phyloP scores from a whole-genome alignment of 148 eudicot species.

The Pharnaceum exiguum region DNA sequence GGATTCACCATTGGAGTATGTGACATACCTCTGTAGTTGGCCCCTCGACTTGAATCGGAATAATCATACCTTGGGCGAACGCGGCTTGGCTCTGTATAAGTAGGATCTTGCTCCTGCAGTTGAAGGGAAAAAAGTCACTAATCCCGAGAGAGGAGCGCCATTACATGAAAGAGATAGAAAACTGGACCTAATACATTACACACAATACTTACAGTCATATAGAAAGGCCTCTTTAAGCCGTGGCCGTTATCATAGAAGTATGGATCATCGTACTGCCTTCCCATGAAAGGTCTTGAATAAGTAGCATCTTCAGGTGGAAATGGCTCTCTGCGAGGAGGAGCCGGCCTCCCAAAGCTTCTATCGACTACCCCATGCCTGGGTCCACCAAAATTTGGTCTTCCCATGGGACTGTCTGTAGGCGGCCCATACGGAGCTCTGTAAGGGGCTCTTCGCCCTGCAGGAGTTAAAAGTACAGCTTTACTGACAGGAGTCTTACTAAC shows the following conservation, averaged over 20 bases:
- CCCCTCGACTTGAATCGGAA: conserved; percentile 45
- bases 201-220: conserved; percentile 49
- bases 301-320: conserved; percentile 47
- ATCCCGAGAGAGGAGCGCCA: neutral
- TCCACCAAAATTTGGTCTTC: conserved; percentile 45
- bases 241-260: conserved; percentile 49
- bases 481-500: neutral
- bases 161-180: conserved; percentile 5
- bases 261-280: conserved; percentile 65
- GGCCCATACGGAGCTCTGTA: conserved; percentile 39
- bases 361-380: conserved; percentile 40
- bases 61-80: conserved; percentile 67
- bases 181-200: neutral
- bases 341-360: conserved; percentile 41
- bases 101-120: conserved; percentile 52
- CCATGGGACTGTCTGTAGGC: conserved; percentile 26
- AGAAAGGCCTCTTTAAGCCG: conserved; percentile 65
- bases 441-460: conserved; percentile 59
- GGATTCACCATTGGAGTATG: no score
- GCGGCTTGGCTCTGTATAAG: conserved; percentile 61
- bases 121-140: neutral
- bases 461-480: neutral
- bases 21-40: conserved; percentile 56
- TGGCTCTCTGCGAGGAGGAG: conserved; percentile 49
- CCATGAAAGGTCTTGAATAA: conserved; percentile 40